Percentiles rank a stretch among this genome's conserved stretches.
Evolutionary conservation across 2,329 filamentous ascomycete species (phyloP).

Genomic region (Sporothrix phasma): DNA sequence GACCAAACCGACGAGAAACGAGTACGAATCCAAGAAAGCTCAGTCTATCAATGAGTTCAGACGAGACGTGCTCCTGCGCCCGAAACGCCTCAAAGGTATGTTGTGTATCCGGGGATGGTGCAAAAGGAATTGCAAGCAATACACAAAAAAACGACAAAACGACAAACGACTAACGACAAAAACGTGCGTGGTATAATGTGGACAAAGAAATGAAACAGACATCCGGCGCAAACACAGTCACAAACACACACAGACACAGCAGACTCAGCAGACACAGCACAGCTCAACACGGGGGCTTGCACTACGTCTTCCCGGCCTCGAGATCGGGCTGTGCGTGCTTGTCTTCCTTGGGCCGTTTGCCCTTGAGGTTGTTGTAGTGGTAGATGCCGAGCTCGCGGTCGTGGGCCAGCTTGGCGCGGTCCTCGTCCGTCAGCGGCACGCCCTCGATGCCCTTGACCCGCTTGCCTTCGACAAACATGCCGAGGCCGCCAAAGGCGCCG

Average conservation of each 20-base stretch:
- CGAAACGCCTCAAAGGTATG: neutral
- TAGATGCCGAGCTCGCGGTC: conserved; percentile 47
- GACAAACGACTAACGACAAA: neutral
- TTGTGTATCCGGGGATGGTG: neutral
- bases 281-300: neutral
- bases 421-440: conserved; percentile 50
- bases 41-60: too few relatives aligned
- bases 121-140: neutral
- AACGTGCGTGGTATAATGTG: neutral
- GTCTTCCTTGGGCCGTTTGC: conserved; percentile 38
- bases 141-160: neutral
- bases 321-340: conserved; percentile 21
- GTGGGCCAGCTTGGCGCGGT: conserved; percentile 38
- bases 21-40: too few relatives aligned
- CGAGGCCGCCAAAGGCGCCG: conserved; percentile 56
- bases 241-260: neutral
- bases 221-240: too few relatives aligned
- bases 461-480: conserved; percentile 63
- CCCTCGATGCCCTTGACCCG: conserved; percentile 63
- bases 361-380: conserved; percentile 49
- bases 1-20: neutral
- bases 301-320: conserved; percentile 18
- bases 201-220: neutral
- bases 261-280: neutral
- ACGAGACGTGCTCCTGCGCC: neutral